Conservation (phyloP, 2,329 filamentous ascomycete genomes). For the Sporothrix curviconia region DNA sequence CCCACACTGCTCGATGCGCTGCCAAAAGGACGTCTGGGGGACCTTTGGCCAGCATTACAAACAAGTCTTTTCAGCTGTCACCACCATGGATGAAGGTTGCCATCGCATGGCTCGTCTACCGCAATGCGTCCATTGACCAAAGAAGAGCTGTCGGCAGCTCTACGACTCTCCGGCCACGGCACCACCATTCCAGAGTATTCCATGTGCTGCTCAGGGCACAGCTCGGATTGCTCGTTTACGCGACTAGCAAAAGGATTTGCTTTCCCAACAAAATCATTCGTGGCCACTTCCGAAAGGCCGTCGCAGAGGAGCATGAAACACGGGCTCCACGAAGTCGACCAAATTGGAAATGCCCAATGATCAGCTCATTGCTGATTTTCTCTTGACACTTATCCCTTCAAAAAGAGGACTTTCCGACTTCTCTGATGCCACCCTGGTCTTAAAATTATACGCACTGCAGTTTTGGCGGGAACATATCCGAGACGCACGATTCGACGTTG, state of each 20-base stretch:
- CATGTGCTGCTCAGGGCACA: too few species aligned
- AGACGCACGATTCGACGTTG: neutral
- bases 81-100: neutral
- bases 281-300: neutral
- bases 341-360: neutral
- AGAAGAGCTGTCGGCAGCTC: neutral
- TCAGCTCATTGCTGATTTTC: neutral
- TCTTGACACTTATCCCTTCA: neutral
- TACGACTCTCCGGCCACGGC: neutral
- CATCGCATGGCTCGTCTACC: neutral
- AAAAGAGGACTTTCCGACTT: neutral
- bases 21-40: neutral
- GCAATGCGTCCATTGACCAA: neutral
- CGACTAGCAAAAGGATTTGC: neutral
- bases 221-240: neutral
- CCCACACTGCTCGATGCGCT: neutral
- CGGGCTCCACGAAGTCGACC: neutral
- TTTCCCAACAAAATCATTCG: neutral
- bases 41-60: neutral
- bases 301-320: neutral
- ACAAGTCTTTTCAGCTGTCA: neutral
- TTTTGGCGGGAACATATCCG: neutral
- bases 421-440: neutral
- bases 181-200: neutral
- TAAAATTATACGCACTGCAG: neutral